Conservation (phyloP, 495 filamentous ascomycete genomes). For the Lasiosphaeria ovina region DNA sequence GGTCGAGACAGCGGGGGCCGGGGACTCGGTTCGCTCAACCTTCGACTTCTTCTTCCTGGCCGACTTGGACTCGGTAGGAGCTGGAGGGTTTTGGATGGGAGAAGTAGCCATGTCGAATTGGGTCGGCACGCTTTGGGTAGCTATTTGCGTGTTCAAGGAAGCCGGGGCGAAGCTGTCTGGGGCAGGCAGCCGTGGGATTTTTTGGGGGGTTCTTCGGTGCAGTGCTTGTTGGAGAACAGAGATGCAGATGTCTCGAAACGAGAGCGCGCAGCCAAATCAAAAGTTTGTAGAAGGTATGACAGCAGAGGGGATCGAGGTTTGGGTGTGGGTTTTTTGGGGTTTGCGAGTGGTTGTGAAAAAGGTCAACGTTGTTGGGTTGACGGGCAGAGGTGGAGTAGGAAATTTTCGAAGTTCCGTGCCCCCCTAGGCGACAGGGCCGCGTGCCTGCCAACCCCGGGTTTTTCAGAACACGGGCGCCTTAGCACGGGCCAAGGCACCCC, state of each 20-base stretch:
- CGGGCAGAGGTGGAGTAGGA: not conserved
- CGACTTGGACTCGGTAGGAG: slow-evolving; percentile 56
- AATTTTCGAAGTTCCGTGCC: slow-evolving; percentile 9
- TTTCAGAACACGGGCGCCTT: slow-evolving; percentile 2
- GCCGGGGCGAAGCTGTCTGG: slow-evolving; percentile 7
- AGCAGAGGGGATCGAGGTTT: not conserved
- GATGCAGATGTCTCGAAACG: slow-evolving; percentile 6
- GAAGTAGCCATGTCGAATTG: slow-evolving; percentile 47
- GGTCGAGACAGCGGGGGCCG: slow-evolving; percentile 42
- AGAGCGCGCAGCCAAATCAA: not conserved
- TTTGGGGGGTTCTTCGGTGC: not conserved
- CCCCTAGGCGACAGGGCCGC: not conserved
- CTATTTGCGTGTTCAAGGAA: slow-evolving; percentile 2
- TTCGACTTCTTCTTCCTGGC: slow-evolving; percentile 72
- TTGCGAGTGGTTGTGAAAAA: not conserved
- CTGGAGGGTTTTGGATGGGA: slow-evolving; percentile 50
- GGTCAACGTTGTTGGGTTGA: not conserved
- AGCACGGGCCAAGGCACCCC: slow-evolving; percentile 19
- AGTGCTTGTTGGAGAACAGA: not conserved
- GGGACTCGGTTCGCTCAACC: slow-evolving; percentile 48
- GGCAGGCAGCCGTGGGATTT: slow-evolving; percentile 1
- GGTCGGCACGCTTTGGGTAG: slow-evolving; percentile 10
- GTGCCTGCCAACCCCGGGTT: slow-evolving; percentile 1
- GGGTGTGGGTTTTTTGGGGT: not conserved
- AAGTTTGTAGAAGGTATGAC: not conserved